phyloP scores from a whole-genome alignment of 2,329 filamentous ascomycete genomes.

The Fusarium sp. region DNA sequence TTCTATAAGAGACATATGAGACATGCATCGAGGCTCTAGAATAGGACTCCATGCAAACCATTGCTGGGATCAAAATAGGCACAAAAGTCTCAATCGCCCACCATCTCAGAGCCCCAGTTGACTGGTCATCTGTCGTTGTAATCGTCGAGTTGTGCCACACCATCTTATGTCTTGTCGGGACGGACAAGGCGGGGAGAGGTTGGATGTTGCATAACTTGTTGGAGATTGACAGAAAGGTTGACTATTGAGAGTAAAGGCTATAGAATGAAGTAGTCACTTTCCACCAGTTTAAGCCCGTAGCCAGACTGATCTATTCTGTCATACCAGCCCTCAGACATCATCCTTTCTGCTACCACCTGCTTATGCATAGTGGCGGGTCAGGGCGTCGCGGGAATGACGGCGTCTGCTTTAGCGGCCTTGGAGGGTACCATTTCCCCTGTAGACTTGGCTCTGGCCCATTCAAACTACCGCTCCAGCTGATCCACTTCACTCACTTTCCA shows the following conservation, averaged over 20 bases:
- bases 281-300: too few species aligned
- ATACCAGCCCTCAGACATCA: neutral
- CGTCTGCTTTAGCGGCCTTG: constrained; percentile 31
- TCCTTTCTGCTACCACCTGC: neutral
- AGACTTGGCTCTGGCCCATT: constrained; percentile 11
- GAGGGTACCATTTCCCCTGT: constrained; percentile 42
- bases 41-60: constrained; percentile 11
- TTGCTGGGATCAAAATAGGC: constrained; percentile 18
- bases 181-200: constrained; percentile 19
- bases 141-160: constrained; percentile 29
- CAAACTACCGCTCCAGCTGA: constrained; percentile 29
- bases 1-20: constrained; percentile 24
- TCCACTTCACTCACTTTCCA: constrained; percentile 22
- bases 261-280: too few species aligned
- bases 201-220: constrained; percentile 11
- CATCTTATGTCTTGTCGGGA: constrained; percentile 30
- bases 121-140: constrained; percentile 40
- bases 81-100: constrained; percentile 41
- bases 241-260: neutral
- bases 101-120: constrained; percentile 29
- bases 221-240: neutral
- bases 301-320: neutral
- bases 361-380: constrained; percentile 40
- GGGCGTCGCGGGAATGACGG: constrained; percentile 33
- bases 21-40: constrained; percentile 23